phyloP scores from a whole-genome alignment of 257 asterid species.

The Marsdenia floribunda region DNA sequence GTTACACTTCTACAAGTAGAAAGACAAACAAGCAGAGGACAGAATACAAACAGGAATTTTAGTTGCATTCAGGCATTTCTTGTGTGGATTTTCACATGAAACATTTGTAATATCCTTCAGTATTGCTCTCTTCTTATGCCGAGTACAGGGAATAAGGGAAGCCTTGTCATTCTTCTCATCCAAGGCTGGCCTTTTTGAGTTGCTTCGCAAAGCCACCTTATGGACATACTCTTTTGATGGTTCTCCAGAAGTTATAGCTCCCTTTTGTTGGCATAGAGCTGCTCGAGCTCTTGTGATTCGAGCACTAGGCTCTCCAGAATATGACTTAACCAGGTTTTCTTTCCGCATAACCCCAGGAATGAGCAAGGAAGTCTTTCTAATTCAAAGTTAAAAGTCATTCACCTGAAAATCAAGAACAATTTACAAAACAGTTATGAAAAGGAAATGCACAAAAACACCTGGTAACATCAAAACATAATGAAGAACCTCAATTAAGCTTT shows the following conservation, averaged over 20 bases:
- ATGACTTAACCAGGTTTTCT: slow-evolving; percentile 14
- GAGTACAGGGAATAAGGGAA: slow-evolving; percentile 2
- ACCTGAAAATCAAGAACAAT: slow-evolving; percentile 6
- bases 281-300: slow-evolving; percentile 12
- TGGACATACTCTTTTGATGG: slow-evolving; percentile 1
- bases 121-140: slow-evolving; percentile 13
- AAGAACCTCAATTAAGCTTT: background rate
- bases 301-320: slow-evolving; percentile 6
- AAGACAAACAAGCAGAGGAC: background rate
- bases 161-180: slow-evolving; percentile 10
- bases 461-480: background rate
- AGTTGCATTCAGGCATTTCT: slow-evolving; percentile 9
- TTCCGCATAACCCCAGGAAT: slow-evolving; percentile 12
- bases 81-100: slow-evolving; percentile 1
- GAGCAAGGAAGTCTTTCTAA: slow-evolving; percentile 9
- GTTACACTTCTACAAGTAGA: background rate
- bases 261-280: background rate
- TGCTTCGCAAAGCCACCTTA: background rate
- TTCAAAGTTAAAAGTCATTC: background rate
- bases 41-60: slow-evolving; percentile 9
- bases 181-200: slow-evolving; percentile 10
- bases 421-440: background rate
- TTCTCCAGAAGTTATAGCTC: background rate
- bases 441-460: too few species aligned
- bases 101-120: slow-evolving; percentile 18